Conservation (phyloP, 2,329 filamentous ascomycete species). For the Hypoxylon sp. region DNA sequence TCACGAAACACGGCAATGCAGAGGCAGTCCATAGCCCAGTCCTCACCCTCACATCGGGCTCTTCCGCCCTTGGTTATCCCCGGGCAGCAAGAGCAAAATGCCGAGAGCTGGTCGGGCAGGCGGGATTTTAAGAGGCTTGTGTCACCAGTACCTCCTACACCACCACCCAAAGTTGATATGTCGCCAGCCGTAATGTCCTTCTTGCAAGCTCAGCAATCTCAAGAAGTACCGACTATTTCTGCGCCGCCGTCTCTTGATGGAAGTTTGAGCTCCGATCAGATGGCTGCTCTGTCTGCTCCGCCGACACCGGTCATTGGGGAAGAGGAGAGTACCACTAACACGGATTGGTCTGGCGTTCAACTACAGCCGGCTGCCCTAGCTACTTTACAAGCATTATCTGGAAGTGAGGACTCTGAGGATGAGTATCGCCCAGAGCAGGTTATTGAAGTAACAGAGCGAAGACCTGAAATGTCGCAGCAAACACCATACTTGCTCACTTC, state of each 20-base stretch:
- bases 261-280: slow-evolving; percentile 88
- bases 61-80: slow-evolving; percentile 69
- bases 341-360: slow-evolving; percentile 78
- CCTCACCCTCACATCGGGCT: slow-evolving; percentile 56
- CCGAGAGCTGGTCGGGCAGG: slow-evolving; percentile 62
- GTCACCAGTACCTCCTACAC: slow-evolving; percentile 73
- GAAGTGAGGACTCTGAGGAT: slow-evolving; percentile 67
- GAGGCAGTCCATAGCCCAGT: slow-evolving; percentile 57
- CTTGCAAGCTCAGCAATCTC: slow-evolving; percentile 72
- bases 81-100: slow-evolving; percentile 51
- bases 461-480: slow-evolving; percentile 67
- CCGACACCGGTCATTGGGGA: slow-evolving; percentile 81
- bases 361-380: slow-evolving; percentile 85
- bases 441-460: slow-evolving; percentile 64
- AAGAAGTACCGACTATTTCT: slow-evolving; percentile 79
- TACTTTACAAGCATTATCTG: slow-evolving; percentile 80
- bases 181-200: slow-evolving; percentile 81
- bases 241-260: slow-evolving; percentile 91
- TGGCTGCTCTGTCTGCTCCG: slow-evolving; percentile 85
- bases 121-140: slow-evolving; percentile 62
- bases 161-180: slow-evolving; percentile 77
- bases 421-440: slow-evolving; percentile 71
- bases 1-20: slow-evolving; percentile 53
- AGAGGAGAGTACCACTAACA: slow-evolving; percentile 66
- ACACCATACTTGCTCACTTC: slow-evolving; percentile 64